Evolutionary conservation across 73 alveolate species (phyloP).

Genomic region (Paramecium primaurelia): DNA sequence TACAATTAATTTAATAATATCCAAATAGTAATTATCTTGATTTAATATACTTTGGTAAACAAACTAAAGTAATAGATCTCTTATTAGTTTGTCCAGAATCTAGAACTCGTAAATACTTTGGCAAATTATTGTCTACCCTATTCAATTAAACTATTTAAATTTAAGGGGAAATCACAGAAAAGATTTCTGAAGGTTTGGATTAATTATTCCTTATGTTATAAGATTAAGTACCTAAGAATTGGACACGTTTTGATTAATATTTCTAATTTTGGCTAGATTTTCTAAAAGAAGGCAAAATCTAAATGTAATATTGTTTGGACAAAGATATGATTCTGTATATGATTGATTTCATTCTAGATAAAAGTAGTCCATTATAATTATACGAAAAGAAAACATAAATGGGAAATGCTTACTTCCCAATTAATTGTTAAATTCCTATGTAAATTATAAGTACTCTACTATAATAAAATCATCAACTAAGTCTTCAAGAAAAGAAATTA

Average conservation of each 20-base stretch:
- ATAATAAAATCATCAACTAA: background rate
- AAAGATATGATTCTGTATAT: slow-evolving; percentile 54
- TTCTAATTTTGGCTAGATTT: slow-evolving; percentile 66
- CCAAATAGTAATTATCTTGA: background rate
- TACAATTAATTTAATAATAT: background rate
- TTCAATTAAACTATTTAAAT: background rate
- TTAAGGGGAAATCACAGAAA: background rate
- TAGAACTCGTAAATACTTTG: slow-evolving; percentile 21
- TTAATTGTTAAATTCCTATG: background rate
- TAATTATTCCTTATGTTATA: slow-evolving; percentile 30
- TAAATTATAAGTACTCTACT: background rate
- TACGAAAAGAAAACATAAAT: slow-evolving; percentile 43
- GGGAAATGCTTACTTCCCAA: slow-evolving; percentile 41
- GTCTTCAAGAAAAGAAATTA: slow-evolving; percentile 19
- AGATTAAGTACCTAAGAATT: slow-evolving; percentile 71
- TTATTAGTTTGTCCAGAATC: slow-evolving; percentile 33
- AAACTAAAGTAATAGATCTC: background rate
- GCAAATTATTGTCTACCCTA: background rate
- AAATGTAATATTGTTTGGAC: slow-evolving; percentile 12
- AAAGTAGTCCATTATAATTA: slow-evolving; percentile 58
- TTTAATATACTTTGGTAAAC: slow-evolving; percentile 2
- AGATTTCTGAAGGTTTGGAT: background rate
- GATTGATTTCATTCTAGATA: slow-evolving; percentile 69
- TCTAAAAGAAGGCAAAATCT: slow-evolving; percentile 43
- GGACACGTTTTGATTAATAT: slow-evolving; percentile 79